Conservation (phyloP, 352 stramenopile species). For the Pythium biforme region DNA sequence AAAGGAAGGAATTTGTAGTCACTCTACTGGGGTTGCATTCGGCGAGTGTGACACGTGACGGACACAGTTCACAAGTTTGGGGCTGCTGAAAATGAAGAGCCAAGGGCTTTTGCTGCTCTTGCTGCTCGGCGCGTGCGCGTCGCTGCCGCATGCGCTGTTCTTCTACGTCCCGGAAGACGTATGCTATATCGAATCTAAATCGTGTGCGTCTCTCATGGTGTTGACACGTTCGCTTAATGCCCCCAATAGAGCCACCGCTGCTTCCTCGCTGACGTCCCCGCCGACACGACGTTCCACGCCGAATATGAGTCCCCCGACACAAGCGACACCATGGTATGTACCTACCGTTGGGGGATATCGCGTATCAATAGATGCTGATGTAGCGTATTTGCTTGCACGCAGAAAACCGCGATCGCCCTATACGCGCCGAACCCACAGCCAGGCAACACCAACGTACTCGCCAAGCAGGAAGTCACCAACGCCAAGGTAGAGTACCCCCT, state of each 20-base stretch:
- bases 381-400: not conserved
- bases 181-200: not conserved
- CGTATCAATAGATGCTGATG: not conserved
- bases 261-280: conserved; percentile 79
- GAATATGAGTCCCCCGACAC: conserved; percentile 88
- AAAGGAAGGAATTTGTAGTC: conserved; percentile 1
- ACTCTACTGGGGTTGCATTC: not conserved
- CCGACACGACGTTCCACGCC: conserved; percentile 67
- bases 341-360: not conserved
- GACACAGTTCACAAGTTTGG: too few species aligned
- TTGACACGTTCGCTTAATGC: not conserved
- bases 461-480: conserved; percentile 57
- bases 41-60: conserved; percentile 15
- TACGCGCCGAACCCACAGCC: conserved; percentile 48
- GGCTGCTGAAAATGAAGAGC: conserved; percentile 4
- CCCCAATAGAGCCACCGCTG: conserved; percentile 58
- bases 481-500: conserved; percentile 59
- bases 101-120: conserved; percentile 23
- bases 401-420: conserved; percentile 67
- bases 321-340: conserved; percentile 58
- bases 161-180: conserved; percentile 66
- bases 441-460: conserved; percentile 42
- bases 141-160: conserved; percentile 41
- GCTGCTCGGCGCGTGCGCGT: conserved; percentile 25
- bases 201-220: not conserved